Base-by-base conservation (phyloP, 352 stramenopile genomes). In the Globisporangium echinulatum region DNA sequence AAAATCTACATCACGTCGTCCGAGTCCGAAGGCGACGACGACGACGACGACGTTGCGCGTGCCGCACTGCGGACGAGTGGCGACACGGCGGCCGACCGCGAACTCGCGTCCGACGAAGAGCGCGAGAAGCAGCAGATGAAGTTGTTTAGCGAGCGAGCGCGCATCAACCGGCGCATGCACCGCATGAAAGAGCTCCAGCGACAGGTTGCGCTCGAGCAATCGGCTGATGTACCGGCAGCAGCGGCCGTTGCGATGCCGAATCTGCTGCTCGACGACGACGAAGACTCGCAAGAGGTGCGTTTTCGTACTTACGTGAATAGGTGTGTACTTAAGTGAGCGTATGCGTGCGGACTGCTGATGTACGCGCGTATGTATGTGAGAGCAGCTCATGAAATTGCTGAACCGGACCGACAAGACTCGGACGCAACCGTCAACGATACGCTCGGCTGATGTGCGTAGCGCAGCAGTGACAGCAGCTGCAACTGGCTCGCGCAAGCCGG, bases 1-100 rank as follows among this genome's bases (percentile, higher is more conserved):
- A 84, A 94, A 59, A 92, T 94, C 51, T 94, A 94, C 62, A 83
- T 94, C 59, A 92, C 85, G 37, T 94, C 85, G 8, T 90, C 81
- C n/a, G 83, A 93, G 66, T 90, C 80, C 3, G 83, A 85, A 49
- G 77, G 68, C 60, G 73, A 90, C 17, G 67, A 80, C 13, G 77
- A 88, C 50, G 69, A 83, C 14, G 19, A 11, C 14, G 64, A 68
- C 14, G 14, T 1, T 44, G 40, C 40, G 40, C 59, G 59, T 11
- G 61, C 68, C 7, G 38, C 50, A 10, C 55, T 67, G 5, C 36
- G 17, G 25, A 64, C 75, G 42, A 51, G 71, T 7, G 66, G 66
- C n/a, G 58, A 52, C 5, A 44, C 38, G 1, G 56, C 59, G 0
- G 73, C 75, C 44, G 74, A 76, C 11, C 72, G 87, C 19, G 79